A percentile compares a stretch with the other conserved stretches of the same genome.
Evolutionary conservation across 176 grass and related monocot genomes (phyloP).

Genomic region (Aegilops umbellulata): DNA sequence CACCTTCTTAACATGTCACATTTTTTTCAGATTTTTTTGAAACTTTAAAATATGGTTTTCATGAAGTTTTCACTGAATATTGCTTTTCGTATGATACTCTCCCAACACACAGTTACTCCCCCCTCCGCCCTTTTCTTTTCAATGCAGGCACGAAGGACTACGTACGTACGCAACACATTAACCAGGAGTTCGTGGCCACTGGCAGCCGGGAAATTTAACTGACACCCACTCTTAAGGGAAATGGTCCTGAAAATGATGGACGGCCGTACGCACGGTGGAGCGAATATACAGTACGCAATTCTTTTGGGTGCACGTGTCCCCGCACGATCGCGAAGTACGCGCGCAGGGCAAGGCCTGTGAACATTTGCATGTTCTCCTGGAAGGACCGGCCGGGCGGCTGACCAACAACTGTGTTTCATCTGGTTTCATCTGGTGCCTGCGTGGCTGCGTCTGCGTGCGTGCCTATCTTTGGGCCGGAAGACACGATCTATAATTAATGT

Average conservation of each 20-base stretch:
- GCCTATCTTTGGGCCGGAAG: neutral
- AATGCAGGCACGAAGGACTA: neutral
- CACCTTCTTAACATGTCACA: too few relatives aligned
- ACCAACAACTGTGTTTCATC: neutral
- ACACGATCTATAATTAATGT: neutral
- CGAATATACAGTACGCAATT: neutral
- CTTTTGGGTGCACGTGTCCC: neutral
- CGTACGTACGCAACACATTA: neutral
- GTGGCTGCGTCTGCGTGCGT: too few relatives aligned
- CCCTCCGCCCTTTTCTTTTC: neutral
- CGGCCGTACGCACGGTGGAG: neutral
- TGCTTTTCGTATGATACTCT: too few relatives aligned
- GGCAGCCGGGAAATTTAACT: neutral
- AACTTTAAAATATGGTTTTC: too few relatives aligned
- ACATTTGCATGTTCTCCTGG: neutral
- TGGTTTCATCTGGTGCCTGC: too few relatives aligned
- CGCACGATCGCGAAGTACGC: neutral
- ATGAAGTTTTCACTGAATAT: too few relatives aligned
- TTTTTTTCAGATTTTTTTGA: too few relatives aligned
- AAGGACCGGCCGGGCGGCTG: neutral
- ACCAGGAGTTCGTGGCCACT: neutral
- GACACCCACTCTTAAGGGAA: neutral
- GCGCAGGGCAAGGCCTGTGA: neutral
- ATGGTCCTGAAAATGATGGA: neutral
- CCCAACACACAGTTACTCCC: too few relatives aligned